Evolutionary conservation across 2,329 filamentous ascomycete species (phyloP), one percentile per base, ranked within the genome.

Genomic region (Dactylellina sp.): DNA sequence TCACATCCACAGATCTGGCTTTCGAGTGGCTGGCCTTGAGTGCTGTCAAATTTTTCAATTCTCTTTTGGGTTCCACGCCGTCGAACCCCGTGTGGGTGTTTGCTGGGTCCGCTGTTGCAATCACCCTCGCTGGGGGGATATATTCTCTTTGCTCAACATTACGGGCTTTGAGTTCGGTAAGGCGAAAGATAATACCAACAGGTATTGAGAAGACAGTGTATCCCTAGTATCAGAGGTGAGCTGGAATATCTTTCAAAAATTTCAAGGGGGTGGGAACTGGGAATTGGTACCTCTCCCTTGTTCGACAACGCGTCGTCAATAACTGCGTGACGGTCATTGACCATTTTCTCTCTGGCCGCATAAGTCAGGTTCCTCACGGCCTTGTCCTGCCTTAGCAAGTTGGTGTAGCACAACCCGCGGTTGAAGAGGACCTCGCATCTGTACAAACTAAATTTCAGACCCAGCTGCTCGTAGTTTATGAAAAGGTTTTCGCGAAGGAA

Each of bases 141-240:
- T 99, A 98, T 80, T 98, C 93, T 81, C 97, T 98, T 18, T 93
- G 92, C 84, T 97, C 97, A 79, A 98, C 84, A 79, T 98, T 98
- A 82, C 96, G 96, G 77, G 99, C 94, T 82, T 99, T 99, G 76
- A 94, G 93, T 79, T 96, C 93, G 80, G 97, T 98, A 24, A 95
- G 95, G 68, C 95, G 87, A 82, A 98, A 99, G n/a, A 99, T 87
- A 35, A 97, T 91, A 24, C 95, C 95, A 12, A 98, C 93, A 0
- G 95, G 95, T 59, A 98, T 98, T 0, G 93, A 98, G 83, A 99
- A 99, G 47, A 99, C 95, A 0, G 95, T 98, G 80, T 98, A 99
- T 53, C 94, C 95, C 91, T 96, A 75, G 28, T 35, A 52, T 4
- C n/a, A 32, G 9, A 35, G 37, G 2, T 16, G 12, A 35, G 28